Percentiles rank a stretch among this genome's conserved stretches.
Conservation (phyloP, 2,329 filamentous ascomycete genomes). For the Penicillium sp. region DNA sequence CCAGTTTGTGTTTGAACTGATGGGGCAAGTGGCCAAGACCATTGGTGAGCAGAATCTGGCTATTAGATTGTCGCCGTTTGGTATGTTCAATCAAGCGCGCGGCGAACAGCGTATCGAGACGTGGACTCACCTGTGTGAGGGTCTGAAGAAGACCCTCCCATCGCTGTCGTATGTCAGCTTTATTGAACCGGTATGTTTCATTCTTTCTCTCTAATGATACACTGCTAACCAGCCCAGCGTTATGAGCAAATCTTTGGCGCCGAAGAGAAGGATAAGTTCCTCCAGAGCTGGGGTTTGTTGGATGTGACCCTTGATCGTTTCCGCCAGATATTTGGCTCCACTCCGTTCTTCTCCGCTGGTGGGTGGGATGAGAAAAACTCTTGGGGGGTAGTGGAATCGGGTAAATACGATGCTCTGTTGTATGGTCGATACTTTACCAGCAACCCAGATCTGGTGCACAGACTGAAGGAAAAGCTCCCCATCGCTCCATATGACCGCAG, state of each 20-base stretch:
- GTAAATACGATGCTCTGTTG: slow-evolving; percentile 48
- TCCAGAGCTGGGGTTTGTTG: slow-evolving; percentile 49
- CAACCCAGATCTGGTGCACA: slow-evolving; percentile 50
- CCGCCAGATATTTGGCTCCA: slow-evolving; percentile 51
- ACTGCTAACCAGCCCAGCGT: slow-evolving; percentile 24
- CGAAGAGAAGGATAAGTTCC: slow-evolving; percentile 50
- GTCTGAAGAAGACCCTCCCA: slow-evolving; percentile 47
- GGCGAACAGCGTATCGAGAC: slow-evolving; percentile 54
- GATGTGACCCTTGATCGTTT: slow-evolving; percentile 49
- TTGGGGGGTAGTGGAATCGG: slow-evolving; percentile 50
- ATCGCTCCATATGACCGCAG: slow-evolving; percentile 46
- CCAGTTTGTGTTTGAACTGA: slow-evolving; percentile 57
- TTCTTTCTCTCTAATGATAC: background rate
- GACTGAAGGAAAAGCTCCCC: slow-evolving; percentile 42
- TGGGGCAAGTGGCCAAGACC: slow-evolving; percentile 43
- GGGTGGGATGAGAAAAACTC: slow-evolving; percentile 54
- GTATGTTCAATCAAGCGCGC: slow-evolving; percentile 53
- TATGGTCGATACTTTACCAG: slow-evolving; percentile 51
- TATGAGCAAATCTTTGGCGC: slow-evolving; percentile 54
- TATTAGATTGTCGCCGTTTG: slow-evolving; percentile 50
- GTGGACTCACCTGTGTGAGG: slow-evolving; percentile 51
- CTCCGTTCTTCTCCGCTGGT: slow-evolving; percentile 57
- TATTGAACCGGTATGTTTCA: slow-evolving; percentile 47
- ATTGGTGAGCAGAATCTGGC: slow-evolving; percentile 49
- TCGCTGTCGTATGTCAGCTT: slow-evolving; percentile 55